Evolutionary conservation across 2,329 filamentous ascomycete species (phyloP).

Genomic region (Botryotinia convoluta): DNA sequence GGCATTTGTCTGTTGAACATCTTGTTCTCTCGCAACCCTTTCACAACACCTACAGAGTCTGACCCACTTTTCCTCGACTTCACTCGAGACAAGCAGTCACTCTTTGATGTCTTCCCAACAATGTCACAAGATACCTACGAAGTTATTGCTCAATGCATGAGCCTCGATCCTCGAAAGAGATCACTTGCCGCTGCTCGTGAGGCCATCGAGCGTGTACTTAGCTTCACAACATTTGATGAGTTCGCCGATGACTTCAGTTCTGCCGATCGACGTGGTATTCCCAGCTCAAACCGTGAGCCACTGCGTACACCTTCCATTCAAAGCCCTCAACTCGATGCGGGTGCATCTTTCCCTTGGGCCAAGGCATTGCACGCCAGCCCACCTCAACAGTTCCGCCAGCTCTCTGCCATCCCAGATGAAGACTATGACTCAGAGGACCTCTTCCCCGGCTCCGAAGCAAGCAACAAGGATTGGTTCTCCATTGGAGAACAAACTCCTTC

Average conservation of each 20-base stretch:
- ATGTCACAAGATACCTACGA: conserved; percentile 99
- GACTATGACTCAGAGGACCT: conserved; percentile 77
- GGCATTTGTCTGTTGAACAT: conserved; percentile 96
- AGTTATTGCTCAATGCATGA: conserved; percentile 86
- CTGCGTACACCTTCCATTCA: conserved; percentile 93
- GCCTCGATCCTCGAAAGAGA: conserved; percentile 84
- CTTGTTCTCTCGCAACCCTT: conserved; percentile 94
- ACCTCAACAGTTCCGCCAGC: conserved; percentile 69
- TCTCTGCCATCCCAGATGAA: conserved; percentile 80
- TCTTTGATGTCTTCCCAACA: conserved; percentile 96
- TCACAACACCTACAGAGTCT: conserved; percentile 84
- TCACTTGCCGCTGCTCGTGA: conserved; percentile 76
- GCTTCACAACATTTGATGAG: conserved; percentile 93
- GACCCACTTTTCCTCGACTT: conserved; percentile 94
- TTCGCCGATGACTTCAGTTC: conserved; percentile 90
- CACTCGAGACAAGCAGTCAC: conserved; percentile 85
- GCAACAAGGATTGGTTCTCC: conserved; percentile 73
- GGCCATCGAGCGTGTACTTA: conserved; percentile 74
- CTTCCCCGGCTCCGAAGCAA: conserved; percentile 74
- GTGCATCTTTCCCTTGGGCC: conserved; percentile 93
- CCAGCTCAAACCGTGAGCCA: conserved; percentile 89
- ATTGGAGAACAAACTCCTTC: conserved; percentile 75
- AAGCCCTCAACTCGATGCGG: conserved; percentile 75
- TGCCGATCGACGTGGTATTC: conserved; percentile 71
- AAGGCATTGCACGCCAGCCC: conserved; percentile 80